A percentile compares a stretch with the other conserved stretches of the same genome.
Evolutionary conservation across 495 filamentous ascomycete genomes (phyloP).

Genomic region (Talaromyces thailandensis): DNA sequence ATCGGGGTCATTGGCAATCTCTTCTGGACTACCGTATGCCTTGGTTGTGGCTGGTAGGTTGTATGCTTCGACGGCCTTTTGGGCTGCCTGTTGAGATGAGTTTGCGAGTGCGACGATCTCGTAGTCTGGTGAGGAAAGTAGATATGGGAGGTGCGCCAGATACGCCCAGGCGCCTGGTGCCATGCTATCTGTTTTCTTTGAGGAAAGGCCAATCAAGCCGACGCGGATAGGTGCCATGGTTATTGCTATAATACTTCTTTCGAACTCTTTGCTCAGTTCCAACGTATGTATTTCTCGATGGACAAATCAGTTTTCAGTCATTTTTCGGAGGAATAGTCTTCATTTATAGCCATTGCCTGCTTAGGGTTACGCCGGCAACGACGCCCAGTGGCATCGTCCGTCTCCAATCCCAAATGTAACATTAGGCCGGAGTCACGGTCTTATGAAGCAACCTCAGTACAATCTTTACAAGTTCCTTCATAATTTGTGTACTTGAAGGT

Average conservation of each 20-base stretch:
- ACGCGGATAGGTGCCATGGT: slow-evolving; percentile 38
- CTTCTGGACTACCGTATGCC: slow-evolving; percentile 41
- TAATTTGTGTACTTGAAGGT: not conserved
- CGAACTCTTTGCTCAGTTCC: no score
- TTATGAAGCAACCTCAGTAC: no score
- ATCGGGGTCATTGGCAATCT: slow-evolving; percentile 39
- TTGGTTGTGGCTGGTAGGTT: slow-evolving; percentile 30
- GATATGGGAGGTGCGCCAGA: slow-evolving; percentile 42
- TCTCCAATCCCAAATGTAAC: not conserved
- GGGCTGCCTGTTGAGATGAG: slow-evolving; percentile 36
- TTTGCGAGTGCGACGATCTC: slow-evolving; percentile 50
- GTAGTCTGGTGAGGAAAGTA: slow-evolving; percentile 28
- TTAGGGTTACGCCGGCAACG: not conserved
- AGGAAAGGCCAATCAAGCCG: slow-evolving; percentile 48
- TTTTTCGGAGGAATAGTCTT: not conserved
- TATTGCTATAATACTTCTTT: not conserved
- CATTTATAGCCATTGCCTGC: not conserved
- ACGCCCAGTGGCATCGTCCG: not conserved
- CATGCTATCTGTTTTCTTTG: slow-evolving; percentile 33
- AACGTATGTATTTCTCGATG: no score
- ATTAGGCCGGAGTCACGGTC: not conserved
- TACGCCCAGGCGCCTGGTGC: slow-evolving; percentile 29
- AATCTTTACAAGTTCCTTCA: no score
- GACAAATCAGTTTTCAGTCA: not conserved
- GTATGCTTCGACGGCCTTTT: slow-evolving; percentile 35